These are phyloP conservation scores for Nymphaea colorata DNA, from an alignment of 164 flowering plant species.

Conservation along the genomic window DNA sequence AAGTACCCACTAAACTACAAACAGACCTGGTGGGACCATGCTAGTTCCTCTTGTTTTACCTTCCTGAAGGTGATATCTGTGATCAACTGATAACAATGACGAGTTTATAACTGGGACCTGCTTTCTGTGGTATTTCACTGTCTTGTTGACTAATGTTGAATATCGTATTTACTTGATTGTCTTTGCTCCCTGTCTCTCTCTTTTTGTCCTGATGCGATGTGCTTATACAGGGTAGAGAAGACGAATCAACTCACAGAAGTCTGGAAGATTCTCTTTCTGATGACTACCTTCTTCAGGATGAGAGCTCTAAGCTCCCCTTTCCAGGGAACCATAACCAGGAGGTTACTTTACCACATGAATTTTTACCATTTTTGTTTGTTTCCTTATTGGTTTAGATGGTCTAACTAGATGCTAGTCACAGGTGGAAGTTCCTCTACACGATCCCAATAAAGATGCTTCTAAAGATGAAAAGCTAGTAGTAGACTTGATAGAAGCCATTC, in stretches of 20 bases:
- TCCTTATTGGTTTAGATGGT: neutral
- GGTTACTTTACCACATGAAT: conserved; percentile 23
- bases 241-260: neutral
- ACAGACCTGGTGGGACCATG: neutral
- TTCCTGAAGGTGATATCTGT: neutral
- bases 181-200: neutral
- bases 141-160: neutral
- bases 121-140: neutral
- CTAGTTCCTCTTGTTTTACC: neutral
- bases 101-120: too few species aligned
- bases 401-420: neutral
- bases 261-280: neutral
- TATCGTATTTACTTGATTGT: neutral
- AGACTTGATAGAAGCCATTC: conserved; percentile 85
- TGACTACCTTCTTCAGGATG: neutral
- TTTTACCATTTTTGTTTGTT: conserved; percentile 10
- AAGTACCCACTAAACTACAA: too few species aligned
- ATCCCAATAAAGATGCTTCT: conserved; percentile 8
- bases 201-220: too few species aligned
- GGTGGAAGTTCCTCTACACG: neutral
- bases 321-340: conserved; percentile 13
- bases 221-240: neutral
- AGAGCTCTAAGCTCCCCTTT: neutral
- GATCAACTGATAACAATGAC: neutral
- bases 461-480: conserved; percentile 71